Percentiles rank a stretch among this genome's conserved stretches.
phyloP scores from a whole-genome alignment of 148 eudicot species.

The Fagopyrum homotropicum region DNA sequence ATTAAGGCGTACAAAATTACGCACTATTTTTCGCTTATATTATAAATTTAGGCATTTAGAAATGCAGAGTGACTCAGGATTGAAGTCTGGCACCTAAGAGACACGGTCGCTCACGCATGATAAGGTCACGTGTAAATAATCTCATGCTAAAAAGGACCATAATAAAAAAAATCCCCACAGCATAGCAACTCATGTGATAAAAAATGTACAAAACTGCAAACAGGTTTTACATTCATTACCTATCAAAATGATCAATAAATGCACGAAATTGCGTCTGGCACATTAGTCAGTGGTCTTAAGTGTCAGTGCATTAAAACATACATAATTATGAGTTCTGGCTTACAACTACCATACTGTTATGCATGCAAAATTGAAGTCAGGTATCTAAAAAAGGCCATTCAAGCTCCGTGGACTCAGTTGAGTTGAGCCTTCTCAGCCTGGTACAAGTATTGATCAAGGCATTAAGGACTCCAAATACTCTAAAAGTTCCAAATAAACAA shows the following conservation, averaged over 20 bases:
- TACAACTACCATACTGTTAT: not conserved
- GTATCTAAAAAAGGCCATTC: not conserved
- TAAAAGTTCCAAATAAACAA: too few relatives aligned
- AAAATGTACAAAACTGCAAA: too few relatives aligned
- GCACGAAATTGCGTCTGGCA: not conserved
- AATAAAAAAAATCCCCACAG: too few relatives aligned
- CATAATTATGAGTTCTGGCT: not conserved
- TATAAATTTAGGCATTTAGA: not conserved
- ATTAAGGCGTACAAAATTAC: not conserved
- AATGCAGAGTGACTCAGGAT: not conserved
- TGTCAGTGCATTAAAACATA: not conserved
- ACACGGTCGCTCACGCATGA: not conserved
- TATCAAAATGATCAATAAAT: not conserved
- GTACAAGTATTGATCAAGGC: too few relatives aligned
- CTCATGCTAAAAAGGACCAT: too few relatives aligned
- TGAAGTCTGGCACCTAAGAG: not conserved
- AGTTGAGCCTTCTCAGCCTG: too few relatives aligned
- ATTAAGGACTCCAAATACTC: too few relatives aligned
- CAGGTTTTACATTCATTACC: too few relatives aligned
- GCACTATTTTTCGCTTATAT: too few relatives aligned
- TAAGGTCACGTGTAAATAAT: not conserved
- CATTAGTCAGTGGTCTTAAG: not conserved
- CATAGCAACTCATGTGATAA: too few relatives aligned
- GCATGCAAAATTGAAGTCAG: not conserved
- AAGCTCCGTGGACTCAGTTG: too few relatives aligned